These are phyloP conservation scores for Botrytis deweyae DNA, from an alignment of 2,329 filamentous ascomycete species.

Conservation along the genomic window DNA sequence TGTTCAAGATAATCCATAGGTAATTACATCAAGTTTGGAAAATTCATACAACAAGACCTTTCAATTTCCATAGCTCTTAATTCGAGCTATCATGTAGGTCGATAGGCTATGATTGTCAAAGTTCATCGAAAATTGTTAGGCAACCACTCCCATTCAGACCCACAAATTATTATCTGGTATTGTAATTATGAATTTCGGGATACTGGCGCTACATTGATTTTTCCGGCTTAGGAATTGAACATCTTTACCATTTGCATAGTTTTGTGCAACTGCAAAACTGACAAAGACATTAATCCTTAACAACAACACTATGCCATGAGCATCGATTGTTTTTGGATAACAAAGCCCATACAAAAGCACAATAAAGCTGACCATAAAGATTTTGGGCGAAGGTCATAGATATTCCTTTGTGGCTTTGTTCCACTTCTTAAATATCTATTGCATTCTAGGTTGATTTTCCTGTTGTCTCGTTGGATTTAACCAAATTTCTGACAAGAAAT, in stretches of 20 bases:
- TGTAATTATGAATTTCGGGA: not conserved
- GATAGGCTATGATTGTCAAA: no score
- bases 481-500: not conserved
- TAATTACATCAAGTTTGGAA: no score
- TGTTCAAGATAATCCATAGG: no score
- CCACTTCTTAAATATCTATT: not conserved
- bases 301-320: conserved; percentile 3
- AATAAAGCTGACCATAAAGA: not conserved
- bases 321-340: not conserved
- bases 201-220: not conserved
- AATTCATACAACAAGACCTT: no score
- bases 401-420: not conserved
- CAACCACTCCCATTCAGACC: no score
- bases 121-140: no score
- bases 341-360: not conserved
- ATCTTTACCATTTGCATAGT: not conserved
- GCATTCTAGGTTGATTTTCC: not conserved
- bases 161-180: no score
- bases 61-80: conserved; percentile 22
- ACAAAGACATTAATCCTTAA: not conserved
- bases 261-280: not conserved
- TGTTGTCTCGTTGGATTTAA: not conserved
- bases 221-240: not conserved
- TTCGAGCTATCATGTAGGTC: no score
- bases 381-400: not conserved